Evolutionary conservation across 1,284 basidiomycete genomes (phyloP), one percentile per base, ranked within the genome.

Genomic region (Boletellus deceptivus): DNA sequence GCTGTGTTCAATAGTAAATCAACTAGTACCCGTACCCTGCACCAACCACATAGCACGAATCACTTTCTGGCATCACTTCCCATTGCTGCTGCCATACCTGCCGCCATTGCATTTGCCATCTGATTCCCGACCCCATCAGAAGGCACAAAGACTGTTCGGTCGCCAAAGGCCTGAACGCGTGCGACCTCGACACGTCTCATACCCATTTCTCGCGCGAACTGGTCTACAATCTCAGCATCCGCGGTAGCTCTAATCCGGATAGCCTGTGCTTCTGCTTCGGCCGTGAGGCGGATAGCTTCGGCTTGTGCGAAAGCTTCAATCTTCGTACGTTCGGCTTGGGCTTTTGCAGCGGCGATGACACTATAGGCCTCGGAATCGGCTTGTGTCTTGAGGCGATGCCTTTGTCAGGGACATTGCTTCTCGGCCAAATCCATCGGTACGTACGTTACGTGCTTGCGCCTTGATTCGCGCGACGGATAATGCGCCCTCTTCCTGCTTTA

Each of bases 401-500:
- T 46, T 40, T 38, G 46, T 69, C 9, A 67, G 43, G 10, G 6
- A 22, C 25, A 3, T 40, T 17, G 4, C 35, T 39, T 34, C 18
- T 22, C 24, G 38, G 20, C 5, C 37, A 34, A 31, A 41, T 8
- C 4, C 17, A 7, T n/a, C 1, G 3, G 17, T 20, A 58, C 66
- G 10, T 54, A 81, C 79, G 60, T 89, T 89, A 47, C 75, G 78
- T 10, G 81, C 59, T 63, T 86, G 77, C 1, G 84, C 87, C 59
- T 82, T 86, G 72, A 91, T 87, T 44, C 79, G 81, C 25, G 88
- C 81, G 14, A 91, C 89, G 6, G 83, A 72, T 36, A 90, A 76
- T 14, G 84, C 75, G 60, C 88, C 88, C 67, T 91, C 82, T 63
- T 91, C 86, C 59, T 88, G 84, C 69, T 89, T 90, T 59, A 89